Conservation (phyloP, 352 stramenopile species). For the Phytopythium vexans region DNA sequence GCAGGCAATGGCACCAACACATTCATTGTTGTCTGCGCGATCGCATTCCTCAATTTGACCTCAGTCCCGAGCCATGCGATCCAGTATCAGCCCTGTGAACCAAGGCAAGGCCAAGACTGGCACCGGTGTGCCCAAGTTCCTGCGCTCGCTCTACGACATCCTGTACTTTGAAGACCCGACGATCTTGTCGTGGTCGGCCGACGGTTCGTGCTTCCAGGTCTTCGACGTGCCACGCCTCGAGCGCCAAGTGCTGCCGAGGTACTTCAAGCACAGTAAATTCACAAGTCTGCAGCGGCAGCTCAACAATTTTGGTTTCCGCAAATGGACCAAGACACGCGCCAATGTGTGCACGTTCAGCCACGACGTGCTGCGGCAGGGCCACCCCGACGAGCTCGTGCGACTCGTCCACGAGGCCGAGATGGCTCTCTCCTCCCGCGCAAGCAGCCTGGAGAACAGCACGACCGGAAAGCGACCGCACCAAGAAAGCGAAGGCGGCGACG, state of each 20-base stretch:
- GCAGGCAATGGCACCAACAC: no score
- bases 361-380: slow-evolving; percentile 51
- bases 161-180: slow-evolving; percentile 54
- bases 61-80: slow-evolving; percentile 4
- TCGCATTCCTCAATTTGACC: not conserved
- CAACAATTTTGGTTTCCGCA: slow-evolving; percentile 90
- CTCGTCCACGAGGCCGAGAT: slow-evolving; percentile 19
- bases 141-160: slow-evolving; percentile 69
- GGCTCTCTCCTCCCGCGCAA: slow-evolving; percentile 9
- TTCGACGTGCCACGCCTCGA: slow-evolving; percentile 70
- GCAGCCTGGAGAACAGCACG: not conserved
- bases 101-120: slow-evolving; percentile 7
- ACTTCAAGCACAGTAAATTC: slow-evolving; percentile 92
- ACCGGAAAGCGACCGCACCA: no score
- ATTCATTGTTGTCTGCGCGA: not conserved
- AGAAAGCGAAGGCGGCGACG: no score
- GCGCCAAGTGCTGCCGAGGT: slow-evolving; percentile 81
- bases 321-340: slow-evolving; percentile 69
- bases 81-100: slow-evolving; percentile 10
- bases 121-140: slow-evolving; percentile 52
- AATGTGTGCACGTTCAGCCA: slow-evolving; percentile 70
- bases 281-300: slow-evolving; percentile 89
- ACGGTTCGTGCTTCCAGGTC: slow-evolving; percentile 68
- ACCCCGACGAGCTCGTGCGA: slow-evolving; percentile 14
- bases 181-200: slow-evolving; percentile 63